Conservation (phyloP, 2,329 filamentous ascomycete species). For the Fusarium lateritium region DNA sequence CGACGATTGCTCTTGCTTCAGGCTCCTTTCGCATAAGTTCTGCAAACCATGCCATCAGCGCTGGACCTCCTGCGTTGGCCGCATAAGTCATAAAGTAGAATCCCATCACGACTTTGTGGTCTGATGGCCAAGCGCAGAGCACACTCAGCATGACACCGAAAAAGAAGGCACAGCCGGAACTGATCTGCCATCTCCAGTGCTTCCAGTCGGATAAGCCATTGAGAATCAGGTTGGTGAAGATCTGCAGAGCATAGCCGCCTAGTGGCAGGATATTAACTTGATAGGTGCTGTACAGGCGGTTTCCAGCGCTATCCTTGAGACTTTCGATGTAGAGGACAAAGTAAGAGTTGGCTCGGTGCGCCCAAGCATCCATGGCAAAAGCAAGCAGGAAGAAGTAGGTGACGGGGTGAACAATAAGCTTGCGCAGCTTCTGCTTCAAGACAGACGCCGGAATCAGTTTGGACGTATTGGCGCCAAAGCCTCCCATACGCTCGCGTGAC, state of each 20-base stretch:
- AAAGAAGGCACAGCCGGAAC: conserved; percentile 48
- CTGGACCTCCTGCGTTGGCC: conserved; percentile 53
- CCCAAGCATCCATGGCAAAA: conserved; percentile 52
- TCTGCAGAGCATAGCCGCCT: conserved; percentile 53
- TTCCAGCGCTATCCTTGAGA: conserved; percentile 46
- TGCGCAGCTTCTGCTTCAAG: conserved; percentile 46
- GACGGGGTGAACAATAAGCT: conserved; percentile 50
- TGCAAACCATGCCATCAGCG: conserved; percentile 56
- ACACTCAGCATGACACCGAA: conserved; percentile 53
- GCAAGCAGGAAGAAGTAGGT: conserved; percentile 52
- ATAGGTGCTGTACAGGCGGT: conserved; percentile 50
- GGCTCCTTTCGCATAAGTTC: conserved; percentile 55
- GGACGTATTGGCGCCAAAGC: conserved; percentile 51
- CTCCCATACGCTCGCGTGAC: conserved; percentile 48
- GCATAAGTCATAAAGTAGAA: conserved; percentile 57
- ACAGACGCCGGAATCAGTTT: conserved; percentile 46
- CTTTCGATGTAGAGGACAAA: conserved; percentile 54
- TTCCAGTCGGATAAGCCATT: conserved; percentile 57
- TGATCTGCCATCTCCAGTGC: conserved; percentile 58
- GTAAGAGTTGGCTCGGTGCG: conserved; percentile 52
- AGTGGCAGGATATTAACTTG: conserved; percentile 53
- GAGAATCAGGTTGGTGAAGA: conserved; percentile 54
- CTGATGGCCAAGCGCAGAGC: conserved; percentile 53
- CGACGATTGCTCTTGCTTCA: conserved; percentile 55
- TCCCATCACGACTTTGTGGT: conserved; percentile 51